A percentile compares a stretch with the other conserved stretches of the same genome.
phyloP scores from a whole-genome alignment of 2,329 filamentous ascomycete genomes.

The Lanzia echinophila region DNA sequence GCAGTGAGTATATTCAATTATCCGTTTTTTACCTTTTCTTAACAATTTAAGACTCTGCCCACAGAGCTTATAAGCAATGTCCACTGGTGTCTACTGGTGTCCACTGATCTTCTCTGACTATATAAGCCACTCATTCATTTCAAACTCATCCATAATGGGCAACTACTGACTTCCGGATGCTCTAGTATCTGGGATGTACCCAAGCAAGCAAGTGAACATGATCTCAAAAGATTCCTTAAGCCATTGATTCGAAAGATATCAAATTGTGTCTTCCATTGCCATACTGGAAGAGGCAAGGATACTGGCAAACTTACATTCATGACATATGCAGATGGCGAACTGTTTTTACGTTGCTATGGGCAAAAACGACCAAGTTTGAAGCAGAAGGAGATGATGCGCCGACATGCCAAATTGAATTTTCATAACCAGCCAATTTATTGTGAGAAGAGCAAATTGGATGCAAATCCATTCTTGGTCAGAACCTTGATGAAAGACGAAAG shows the following conservation, averaged over 20 bases:
- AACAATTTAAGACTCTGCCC: too few relatives aligned
- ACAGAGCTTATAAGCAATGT: too few relatives aligned
- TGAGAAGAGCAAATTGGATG: constrained; percentile 19
- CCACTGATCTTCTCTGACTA: too few relatives aligned
- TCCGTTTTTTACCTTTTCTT: too few relatives aligned
- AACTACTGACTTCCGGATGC: too few relatives aligned
- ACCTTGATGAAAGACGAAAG: constrained; percentile 20
- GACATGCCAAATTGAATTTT: constrained; percentile 11
- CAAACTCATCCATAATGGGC: too few relatives aligned
- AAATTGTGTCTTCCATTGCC: constrained; percentile 37
- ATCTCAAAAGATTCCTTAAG: constrained; percentile 36
- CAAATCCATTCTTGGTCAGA: constrained; percentile 18
- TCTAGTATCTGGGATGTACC: constrained; percentile 35
- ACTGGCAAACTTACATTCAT: constrained; percentile 43
- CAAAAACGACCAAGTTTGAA: constrained; percentile 6
- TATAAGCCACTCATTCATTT: too few relatives aligned
- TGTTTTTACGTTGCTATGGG: constrained; percentile 36
- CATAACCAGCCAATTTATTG: constrained; percentile 20
- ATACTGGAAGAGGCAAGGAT: constrained; percentile 36
- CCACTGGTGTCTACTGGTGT: too few relatives aligned
- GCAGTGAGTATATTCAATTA: too few relatives aligned
- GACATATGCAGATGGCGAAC: constrained; percentile 32
- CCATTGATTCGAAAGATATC: constrained; percentile 33
- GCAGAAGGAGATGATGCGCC: not conserved
- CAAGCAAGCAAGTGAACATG: constrained; percentile 34